Percentiles rank a stretch among this genome's conserved stretches.
Conservation (phyloP, 108 stramenopile species). For the Nitzschia sp. region DNA sequence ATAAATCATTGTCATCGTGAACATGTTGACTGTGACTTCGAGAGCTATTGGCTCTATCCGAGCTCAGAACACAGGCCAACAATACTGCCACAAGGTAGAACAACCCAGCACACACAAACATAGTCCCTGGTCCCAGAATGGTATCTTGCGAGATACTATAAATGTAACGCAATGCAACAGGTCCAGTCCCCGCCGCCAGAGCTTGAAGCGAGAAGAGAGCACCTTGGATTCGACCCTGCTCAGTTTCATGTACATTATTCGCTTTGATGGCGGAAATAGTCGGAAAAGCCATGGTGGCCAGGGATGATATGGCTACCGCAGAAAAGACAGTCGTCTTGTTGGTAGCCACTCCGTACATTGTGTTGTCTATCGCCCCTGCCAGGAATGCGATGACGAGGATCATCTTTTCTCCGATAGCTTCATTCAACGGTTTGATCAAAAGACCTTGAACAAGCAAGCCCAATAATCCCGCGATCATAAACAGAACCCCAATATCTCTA, state of each 20-base stretch:
- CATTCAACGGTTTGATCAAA: conserved; percentile 71
- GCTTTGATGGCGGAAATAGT: conserved; percentile 84
- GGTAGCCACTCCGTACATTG: conserved; percentile 64
- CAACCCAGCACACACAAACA: conserved; percentile 68
- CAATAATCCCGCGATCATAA: conserved; percentile 62
- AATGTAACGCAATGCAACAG: conserved; percentile 55
- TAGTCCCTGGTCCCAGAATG: conserved; percentile 61
- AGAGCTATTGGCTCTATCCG: conserved; percentile 50
- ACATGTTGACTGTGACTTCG: neutral
- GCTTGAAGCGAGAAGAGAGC: conserved; percentile 77
- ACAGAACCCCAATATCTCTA: conserved; percentile 64
- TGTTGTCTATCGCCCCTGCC: conserved; percentile 47
- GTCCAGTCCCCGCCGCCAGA: conserved; percentile 73
- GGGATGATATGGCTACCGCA: conserved; percentile 47
- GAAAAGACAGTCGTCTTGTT: conserved; percentile 64
- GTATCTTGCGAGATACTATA: conserved; percentile 57
- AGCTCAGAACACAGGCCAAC: conserved; percentile 59
- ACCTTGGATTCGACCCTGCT: conserved; percentile 87
- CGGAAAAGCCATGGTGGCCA: conserved; percentile 75
- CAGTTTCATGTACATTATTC: conserved; percentile 72
- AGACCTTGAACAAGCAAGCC: conserved; percentile 75
- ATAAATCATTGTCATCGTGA: no score
- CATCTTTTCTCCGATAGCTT: conserved; percentile 61
- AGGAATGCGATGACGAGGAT: conserved; percentile 63
- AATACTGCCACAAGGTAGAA: conserved; percentile 65